Evolutionary conservation across 2,329 filamentous ascomycete species (phyloP), one percentile per base, ranked within the genome.

Genomic region (Hyphodiscus sp.): DNA sequence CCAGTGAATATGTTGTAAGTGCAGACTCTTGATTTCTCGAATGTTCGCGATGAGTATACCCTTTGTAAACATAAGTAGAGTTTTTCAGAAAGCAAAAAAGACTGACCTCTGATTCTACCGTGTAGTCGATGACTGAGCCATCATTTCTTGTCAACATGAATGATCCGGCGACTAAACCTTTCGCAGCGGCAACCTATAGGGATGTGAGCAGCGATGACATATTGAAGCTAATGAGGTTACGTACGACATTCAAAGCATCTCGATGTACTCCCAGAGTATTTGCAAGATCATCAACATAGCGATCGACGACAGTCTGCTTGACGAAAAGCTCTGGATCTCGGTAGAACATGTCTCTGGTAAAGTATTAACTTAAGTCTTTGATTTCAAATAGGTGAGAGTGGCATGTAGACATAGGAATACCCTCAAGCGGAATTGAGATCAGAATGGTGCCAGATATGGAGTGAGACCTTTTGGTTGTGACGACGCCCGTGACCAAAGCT

Each of bases 291-390:
- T 94, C 87, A 0, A 94, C 80, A 45, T 89, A 81, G 29, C 76
- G 75, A 65, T 94, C 85, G 0, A 94, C 87, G 15, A 81, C 74
- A 16, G 69, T 66, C 66, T 94, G 89, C 48, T 75, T 83, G 19
- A 77, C 75, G 63, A 94, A 95, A 0, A 95, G 72, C 10, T 82
- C 77, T 4, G 85, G 81, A 60, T 91, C 79, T 61, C 88, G 82
- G 65, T 95, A 95, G 68, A 85, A 95, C 3, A 95, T 83, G 63
- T 89, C 87, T 57, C 89, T 92, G 56, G 13, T 20, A n/a, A 38
- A 52, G 41, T 41, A 29, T 43, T 45, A 50, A 13, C 9, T 16
- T 13, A 29, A n/a, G 18, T 30, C 42, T 29, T n/a, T 30, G 52
- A 45, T 55, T 29, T 51, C 1, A 45, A 23, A 45, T 5, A 20